Percentiles rank a stretch among this genome's conserved stretches.
phyloP scores from a whole-genome alignment of 116 monocot species.

The Posidonia oceanica region DNA sequence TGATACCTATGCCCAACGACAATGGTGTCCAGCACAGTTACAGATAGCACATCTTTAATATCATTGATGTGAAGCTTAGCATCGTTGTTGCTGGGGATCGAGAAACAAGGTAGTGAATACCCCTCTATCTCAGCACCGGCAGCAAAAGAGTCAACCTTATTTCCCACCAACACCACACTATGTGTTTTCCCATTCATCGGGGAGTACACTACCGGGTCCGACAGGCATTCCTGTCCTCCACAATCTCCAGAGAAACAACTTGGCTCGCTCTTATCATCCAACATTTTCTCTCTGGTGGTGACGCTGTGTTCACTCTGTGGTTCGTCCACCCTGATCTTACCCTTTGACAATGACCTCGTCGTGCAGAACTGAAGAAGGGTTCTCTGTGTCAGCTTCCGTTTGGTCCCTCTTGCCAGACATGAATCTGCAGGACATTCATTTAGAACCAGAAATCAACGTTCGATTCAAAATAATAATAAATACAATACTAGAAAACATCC shows the following conservation, averaged over 20 bases:
- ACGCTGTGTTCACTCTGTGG: not conserved
- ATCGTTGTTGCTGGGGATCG: not conserved
- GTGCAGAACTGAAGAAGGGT: slow-evolving; percentile 60
- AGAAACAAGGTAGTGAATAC: not conserved
- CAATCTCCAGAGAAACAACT: not conserved
- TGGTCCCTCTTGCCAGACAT: slow-evolving; percentile 62
- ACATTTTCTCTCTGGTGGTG: slow-evolving; percentile 1
- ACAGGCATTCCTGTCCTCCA: slow-evolving; percentile 1
- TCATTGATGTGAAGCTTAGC: slow-evolving; percentile 5
- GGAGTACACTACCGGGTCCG: slow-evolving; percentile 3
- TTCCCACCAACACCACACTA: slow-evolving; percentile 3
- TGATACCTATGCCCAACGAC: slow-evolving; percentile 81
- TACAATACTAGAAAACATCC: not conserved
- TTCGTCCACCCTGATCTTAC: slow-evolving; percentile 7
- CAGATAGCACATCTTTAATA: slow-evolving; percentile 11
- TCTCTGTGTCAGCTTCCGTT: slow-evolving; percentile 57
- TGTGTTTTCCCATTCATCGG: slow-evolving; percentile 8
- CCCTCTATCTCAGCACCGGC: not conserved
- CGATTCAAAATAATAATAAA: not conserved
- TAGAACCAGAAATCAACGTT: not conserved
- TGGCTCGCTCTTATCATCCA: slow-evolving; percentile 4
- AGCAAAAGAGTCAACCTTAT: not conserved
- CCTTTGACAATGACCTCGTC: slow-evolving; percentile 7
- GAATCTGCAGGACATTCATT: slow-evolving; percentile 39
- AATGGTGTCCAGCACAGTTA: slow-evolving; percentile 37